Percentiles rank a stretch among this genome's conserved stretches.
phyloP scores from a whole-genome alignment of 106 monocot species.

The Phalaenopsis aphrodite region DNA sequence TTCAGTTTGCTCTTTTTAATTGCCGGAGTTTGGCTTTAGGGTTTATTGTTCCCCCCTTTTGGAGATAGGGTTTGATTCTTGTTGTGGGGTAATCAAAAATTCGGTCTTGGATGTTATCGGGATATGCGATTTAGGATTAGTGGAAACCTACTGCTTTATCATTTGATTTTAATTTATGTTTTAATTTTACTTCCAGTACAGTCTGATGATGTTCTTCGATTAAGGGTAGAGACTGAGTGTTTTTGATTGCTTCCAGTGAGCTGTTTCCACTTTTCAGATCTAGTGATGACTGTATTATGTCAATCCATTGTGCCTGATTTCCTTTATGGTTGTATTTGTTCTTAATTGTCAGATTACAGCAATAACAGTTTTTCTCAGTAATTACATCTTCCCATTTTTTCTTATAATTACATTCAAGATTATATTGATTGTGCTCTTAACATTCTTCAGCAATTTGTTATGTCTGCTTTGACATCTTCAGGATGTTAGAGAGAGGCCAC shows the following conservation, averaged over 20 bases:
- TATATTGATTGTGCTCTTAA: background rate
- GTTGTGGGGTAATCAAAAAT: background rate
- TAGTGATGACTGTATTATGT: background rate
- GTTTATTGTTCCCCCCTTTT: background rate
- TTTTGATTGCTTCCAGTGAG: background rate
- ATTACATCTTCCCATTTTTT: background rate
- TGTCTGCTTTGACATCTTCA: background rate
- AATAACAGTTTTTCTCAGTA: background rate
- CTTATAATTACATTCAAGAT: background rate
- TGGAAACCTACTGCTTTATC: too few species aligned
- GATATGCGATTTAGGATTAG: too few species aligned
- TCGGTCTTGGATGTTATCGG: too few species aligned
- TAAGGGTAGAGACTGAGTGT: background rate
- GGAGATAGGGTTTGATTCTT: background rate
- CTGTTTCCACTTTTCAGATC: background rate
- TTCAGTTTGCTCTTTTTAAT: background rate
- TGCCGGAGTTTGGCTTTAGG: background rate
- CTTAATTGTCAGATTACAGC: background rate
- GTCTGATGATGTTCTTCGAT: background rate
- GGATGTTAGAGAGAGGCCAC: constrained; percentile 26
- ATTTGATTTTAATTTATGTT: background rate
- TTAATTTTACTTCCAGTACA: background rate
- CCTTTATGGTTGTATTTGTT: background rate
- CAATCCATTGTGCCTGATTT: background rate
- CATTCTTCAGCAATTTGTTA: background rate